Percentiles rank a stretch among this genome's conserved stretches.
phyloP scores from a whole-genome alignment of 1,284 basidiomycete genomes.

The Cryptococcus sp. region DNA sequence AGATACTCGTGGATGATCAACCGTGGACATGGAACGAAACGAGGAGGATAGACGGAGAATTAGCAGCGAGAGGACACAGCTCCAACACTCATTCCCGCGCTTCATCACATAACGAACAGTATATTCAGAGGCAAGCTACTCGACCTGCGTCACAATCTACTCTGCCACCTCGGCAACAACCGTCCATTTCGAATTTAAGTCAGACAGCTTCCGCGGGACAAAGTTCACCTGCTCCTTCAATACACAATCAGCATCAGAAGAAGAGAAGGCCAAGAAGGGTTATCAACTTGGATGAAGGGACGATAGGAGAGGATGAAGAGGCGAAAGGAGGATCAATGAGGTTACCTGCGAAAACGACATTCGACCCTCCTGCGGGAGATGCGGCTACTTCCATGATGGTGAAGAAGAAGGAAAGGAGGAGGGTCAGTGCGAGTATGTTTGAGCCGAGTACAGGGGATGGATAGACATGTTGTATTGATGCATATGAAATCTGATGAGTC shows the following conservation, averaged over 20 bases:
- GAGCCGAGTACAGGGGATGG: slow-evolving; percentile 5
- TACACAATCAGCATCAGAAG: neutral
- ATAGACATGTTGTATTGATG: neutral
- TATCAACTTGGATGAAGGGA: slow-evolving; percentile 22
- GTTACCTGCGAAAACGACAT: slow-evolving; percentile 3
- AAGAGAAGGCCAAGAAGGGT: slow-evolving; percentile 22
- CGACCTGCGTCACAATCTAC: neutral
- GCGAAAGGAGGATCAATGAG: slow-evolving; percentile 5
- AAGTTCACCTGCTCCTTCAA: neutral
- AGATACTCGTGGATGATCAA: slow-evolving; percentile 67
- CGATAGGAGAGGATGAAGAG: neutral
- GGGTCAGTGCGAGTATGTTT: slow-evolving; percentile 19
- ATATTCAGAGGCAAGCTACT: neutral
- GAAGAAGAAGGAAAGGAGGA: slow-evolving; percentile 8
- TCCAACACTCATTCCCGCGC: neutral
- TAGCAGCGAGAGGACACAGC: slow-evolving; percentile 12
- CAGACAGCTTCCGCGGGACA: neutral
- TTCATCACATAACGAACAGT: neutral
- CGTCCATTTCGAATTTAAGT: neutral
- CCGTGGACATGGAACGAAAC: slow-evolving; percentile 72
- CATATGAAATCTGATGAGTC: too few relatives aligned
- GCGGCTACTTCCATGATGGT: neutral
- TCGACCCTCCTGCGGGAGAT: slow-evolving; percentile 1
- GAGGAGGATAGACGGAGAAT: slow-evolving; percentile 48
- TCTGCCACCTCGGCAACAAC: neutral